phyloP scores from a whole-genome alignment of 2,329 filamentous ascomycete genomes.

The Chaetomiaceae sp. region DNA sequence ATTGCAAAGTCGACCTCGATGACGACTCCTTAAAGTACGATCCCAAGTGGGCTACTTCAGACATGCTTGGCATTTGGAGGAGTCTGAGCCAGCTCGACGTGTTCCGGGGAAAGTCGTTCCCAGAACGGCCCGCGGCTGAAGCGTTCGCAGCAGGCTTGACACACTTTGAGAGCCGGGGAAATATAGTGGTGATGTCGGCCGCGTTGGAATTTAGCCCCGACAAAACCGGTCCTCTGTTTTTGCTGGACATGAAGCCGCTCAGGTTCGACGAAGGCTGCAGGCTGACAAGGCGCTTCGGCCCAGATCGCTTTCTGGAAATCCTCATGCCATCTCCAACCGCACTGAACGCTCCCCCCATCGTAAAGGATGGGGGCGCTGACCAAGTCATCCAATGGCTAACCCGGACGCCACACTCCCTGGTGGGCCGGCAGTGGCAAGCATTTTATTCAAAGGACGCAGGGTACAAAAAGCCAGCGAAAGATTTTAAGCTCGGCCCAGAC shows the following conservation, averaged over 20 bases:
- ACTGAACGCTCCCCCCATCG: slow-evolving; percentile 26
- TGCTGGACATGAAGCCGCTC: slow-evolving; percentile 45
- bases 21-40: slow-evolving; percentile 36
- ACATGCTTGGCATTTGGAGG: slow-evolving; percentile 43
- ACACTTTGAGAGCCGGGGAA: slow-evolving; percentile 34
- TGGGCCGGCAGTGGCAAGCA: slow-evolving; percentile 45
- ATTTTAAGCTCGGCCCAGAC: slow-evolving; percentile 32
- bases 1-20: slow-evolving; percentile 41
- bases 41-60: slow-evolving; percentile 35
- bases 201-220: slow-evolving; percentile 37
- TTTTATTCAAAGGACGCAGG: slow-evolving; percentile 42
- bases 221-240: slow-evolving; percentile 39
- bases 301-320: slow-evolving; percentile 56
- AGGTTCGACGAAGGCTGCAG: slow-evolving; percentile 48
- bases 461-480: slow-evolving; percentile 37
- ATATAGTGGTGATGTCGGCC: slow-evolving; percentile 42
- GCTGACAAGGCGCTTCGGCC: slow-evolving; percentile 51
- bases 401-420: slow-evolving; percentile 37
- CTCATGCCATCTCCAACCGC: slow-evolving; percentile 43
- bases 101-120: slow-evolving; percentile 45
- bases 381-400: slow-evolving; percentile 41
- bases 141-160: slow-evolving; percentile 45
- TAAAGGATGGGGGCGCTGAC: slow-evolving; percentile 33
- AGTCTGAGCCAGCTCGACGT: slow-evolving; percentile 36
- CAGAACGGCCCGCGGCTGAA: slow-evolving; percentile 40